Conservation (phyloP, 139 green algal genomes). For the Chlamydomonas applanata region DNA sequence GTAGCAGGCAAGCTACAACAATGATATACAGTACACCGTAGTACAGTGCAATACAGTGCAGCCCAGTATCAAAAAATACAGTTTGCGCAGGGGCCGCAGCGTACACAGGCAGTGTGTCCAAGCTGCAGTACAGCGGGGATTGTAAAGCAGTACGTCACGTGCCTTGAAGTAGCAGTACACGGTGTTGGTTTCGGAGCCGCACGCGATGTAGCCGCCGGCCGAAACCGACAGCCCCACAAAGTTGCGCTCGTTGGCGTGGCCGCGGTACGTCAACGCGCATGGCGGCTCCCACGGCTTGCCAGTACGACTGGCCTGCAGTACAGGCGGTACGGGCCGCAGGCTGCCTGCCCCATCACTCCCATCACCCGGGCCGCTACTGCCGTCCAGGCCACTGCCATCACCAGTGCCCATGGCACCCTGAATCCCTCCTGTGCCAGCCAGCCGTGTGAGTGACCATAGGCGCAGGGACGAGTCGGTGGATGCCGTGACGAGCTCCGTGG, state of each 20-base stretch:
- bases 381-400: no score
- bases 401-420: no score
- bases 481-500: slow-evolving; percentile 70
- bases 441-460: slow-evolving; percentile 48
- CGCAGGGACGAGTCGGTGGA: slow-evolving; percentile 88
- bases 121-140: neutral
- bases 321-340: neutral
- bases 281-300: neutral
- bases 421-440: no score
- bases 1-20: neutral
- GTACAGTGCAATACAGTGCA: neutral
- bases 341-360: neutral
- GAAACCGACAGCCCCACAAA: slow-evolving; percentile 89
- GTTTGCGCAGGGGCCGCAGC: neutral
- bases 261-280: slow-evolving; percentile 52
- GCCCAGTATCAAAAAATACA: no score
- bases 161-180: slow-evolving; percentile 48
- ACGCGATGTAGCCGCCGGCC: slow-evolving; percentile 65
- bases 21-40: neutral
- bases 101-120: neutral
- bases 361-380: neutral
- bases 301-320: neutral
- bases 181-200: slow-evolving; percentile 75
- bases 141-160: slow-evolving; percentile 7
- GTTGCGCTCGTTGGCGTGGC: slow-evolving; percentile 92